Evolutionary conservation across 2,329 filamentous ascomycete genomes (phyloP).

Genomic region (Mollisiaceae sp.): DNA sequence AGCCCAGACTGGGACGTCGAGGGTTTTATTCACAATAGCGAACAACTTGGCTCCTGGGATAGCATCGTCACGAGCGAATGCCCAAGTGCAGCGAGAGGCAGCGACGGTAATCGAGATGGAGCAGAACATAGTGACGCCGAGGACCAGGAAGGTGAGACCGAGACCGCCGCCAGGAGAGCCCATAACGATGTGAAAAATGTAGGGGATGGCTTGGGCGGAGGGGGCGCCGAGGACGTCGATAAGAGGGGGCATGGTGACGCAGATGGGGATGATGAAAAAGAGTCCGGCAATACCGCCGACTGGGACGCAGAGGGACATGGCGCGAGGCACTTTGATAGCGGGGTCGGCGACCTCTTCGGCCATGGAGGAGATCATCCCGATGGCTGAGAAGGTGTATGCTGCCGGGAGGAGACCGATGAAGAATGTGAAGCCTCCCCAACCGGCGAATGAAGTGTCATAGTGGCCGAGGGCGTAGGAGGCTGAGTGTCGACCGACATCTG

Average conservation of each 20-base stretch:
- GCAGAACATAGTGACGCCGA: conserved; percentile 57
- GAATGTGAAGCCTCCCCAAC: conserved; percentile 65
- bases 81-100: conserved; percentile 67
- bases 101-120: conserved; percentile 58
- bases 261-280: conserved; percentile 58
- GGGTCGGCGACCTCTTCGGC: conserved; percentile 63
- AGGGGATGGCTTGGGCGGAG: conserved; percentile 54
- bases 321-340: conserved; percentile 52
- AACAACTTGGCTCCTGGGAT: conserved; percentile 66
- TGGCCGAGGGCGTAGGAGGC: conserved; percentile 58
- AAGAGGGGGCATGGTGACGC: conserved; percentile 53
- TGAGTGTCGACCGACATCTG: conserved; percentile 57
- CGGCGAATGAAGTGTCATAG: conserved; percentile 60
- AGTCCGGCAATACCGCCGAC: conserved; percentile 55
- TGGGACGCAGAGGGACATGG: conserved; percentile 53
- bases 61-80: conserved; percentile 71
- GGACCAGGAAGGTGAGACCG: conserved; percentile 54
- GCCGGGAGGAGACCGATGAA: conserved; percentile 66
- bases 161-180: conserved; percentile 53
- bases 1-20: conserved; percentile 70
- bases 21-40: conserved; percentile 61
- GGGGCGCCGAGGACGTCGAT: conserved; percentile 52
- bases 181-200: conserved; percentile 56
- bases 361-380: conserved; percentile 68
- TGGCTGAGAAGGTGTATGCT: conserved; percentile 62